phyloP scores from a whole-genome alignment of 768 basidiomycete genomes.

The Tulasnella sp. region DNA sequence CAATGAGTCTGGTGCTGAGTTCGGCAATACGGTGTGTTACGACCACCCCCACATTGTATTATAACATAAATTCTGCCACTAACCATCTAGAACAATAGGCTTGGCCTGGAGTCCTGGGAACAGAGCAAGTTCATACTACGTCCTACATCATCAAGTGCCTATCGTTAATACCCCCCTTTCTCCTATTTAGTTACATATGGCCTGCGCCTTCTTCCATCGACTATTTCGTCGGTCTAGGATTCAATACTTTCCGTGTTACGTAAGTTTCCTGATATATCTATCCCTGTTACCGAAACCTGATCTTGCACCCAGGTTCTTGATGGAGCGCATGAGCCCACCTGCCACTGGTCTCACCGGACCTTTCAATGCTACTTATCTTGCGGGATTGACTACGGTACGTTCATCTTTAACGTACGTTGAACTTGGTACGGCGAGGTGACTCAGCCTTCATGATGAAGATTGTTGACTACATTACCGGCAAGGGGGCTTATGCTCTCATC shows the following conservation, averaged over 20 bases:
- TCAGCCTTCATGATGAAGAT: slow-evolving; percentile 27
- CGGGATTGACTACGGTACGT: slow-evolving; percentile 33
- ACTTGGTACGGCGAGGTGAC: too few species aligned
- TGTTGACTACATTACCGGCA: slow-evolving; percentile 49
- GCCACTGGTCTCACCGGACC: slow-evolving; percentile 44
- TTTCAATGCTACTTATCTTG: slow-evolving; percentile 44
- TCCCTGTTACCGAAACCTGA: too few species aligned
- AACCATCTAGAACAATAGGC: slow-evolving; percentile 22
- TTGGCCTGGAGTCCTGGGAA: slow-evolving; percentile 37
- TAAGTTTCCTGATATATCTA: too few species aligned
- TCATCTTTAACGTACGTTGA: too few species aligned
- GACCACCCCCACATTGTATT: not conserved
- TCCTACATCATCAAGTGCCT: not conserved
- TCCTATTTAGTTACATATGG: slow-evolving; percentile 35
- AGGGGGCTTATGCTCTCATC: slow-evolving; percentile 46
- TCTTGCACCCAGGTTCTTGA: slow-evolving; percentile 31
- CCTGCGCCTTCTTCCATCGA: slow-evolving; percentile 36
- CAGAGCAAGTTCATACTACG: slow-evolving; percentile 20
- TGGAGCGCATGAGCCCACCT: slow-evolving; percentile 48
- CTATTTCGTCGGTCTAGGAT: slow-evolving; percentile 45
- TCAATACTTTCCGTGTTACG: slow-evolving; percentile 33
- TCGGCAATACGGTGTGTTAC: slow-evolving; percentile 32
- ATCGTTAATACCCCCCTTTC: not conserved
- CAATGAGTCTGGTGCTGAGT: slow-evolving; percentile 53
- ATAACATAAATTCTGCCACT: not conserved